Evolutionary conservation across 805 yeast genomes (phyloP).

Genomic region (Grigorovia yakushimaensis): DNA sequence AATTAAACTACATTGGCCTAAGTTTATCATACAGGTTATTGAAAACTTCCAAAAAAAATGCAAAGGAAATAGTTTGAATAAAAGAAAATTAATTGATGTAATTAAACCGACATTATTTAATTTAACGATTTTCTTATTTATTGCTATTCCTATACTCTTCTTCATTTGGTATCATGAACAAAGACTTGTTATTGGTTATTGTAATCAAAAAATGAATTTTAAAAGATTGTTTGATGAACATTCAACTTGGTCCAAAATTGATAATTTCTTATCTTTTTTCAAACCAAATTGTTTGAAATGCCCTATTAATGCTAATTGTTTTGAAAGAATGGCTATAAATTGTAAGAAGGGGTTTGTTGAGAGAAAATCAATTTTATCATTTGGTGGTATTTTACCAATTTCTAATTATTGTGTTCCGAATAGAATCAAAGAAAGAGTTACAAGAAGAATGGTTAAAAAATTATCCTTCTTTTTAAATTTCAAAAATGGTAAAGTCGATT

Average conservation of each 20-base stretch:
- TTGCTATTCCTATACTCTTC: constrained; percentile 21
- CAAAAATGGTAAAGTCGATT: constrained; percentile 49
- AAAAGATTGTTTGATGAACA: constrained; percentile 32
- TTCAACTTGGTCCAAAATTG: constrained; percentile 27
- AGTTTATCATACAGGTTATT: no score
- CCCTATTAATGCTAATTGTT: constrained; percentile 71
- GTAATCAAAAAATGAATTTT: constrained; percentile 34
- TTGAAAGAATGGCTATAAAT: constrained; percentile 41
- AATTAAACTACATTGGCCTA: no score
- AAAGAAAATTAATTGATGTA: neutral
- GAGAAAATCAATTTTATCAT: constrained; percentile 17
- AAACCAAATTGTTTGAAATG: constrained; percentile 64
- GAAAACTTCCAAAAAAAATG: no score
- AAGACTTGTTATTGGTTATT: constrained; percentile 54
- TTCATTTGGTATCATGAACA: constrained; percentile 56
- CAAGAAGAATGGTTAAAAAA: constrained; percentile 51
- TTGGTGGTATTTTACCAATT: constrained; percentile 49
- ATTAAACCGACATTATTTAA: neutral
- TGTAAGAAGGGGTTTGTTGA: constrained; percentile 60
- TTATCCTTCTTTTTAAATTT: constrained; percentile 51
- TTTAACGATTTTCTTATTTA: constrained; percentile 21
- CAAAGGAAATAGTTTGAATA: neutral
- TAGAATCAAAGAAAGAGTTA: constrained; percentile 51
- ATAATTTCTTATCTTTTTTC: constrained; percentile 32
- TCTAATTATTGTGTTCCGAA: constrained; percentile 64